These are phyloP conservation scores for Nannochloropsis oceanica DNA, from an alignment of 108 stramenopile species.

Conservation along the genomic window DNA sequence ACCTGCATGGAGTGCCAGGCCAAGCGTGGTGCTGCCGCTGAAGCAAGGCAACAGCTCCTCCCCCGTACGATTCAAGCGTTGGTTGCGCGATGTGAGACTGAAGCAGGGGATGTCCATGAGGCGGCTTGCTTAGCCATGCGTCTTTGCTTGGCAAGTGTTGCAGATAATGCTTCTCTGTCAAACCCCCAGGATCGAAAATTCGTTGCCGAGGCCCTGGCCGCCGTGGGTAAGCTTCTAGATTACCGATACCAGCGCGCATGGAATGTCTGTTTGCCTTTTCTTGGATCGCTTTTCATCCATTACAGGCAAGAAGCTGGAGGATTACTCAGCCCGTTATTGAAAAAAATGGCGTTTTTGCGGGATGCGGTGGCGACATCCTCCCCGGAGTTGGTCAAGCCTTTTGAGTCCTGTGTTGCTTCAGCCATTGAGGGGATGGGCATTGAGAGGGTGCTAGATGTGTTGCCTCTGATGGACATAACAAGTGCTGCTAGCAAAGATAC, in stretches of 20 bases:
- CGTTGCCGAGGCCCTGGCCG: neutral
- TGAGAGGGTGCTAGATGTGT: slow-evolving; percentile 8
- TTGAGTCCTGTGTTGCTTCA: neutral
- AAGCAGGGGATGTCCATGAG: slow-evolving; percentile 11
- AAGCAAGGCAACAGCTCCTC: neutral
- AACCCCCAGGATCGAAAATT: neutral
- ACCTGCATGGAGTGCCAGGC: neutral
- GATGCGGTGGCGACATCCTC: neutral
- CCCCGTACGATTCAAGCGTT: slow-evolving; percentile 10
- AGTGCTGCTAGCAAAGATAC: neutral
- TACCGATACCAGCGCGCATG: slow-evolving; percentile 22
- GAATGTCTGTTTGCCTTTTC: slow-evolving; percentile 15
- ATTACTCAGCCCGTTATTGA: neutral
- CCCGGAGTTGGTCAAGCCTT: neutral
- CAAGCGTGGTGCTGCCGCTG: neutral
- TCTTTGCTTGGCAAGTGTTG: neutral
- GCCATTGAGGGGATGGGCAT: slow-evolving; percentile 28
- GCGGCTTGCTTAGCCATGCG: slow-evolving; percentile 13
- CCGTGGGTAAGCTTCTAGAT: neutral
- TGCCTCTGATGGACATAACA: slow-evolving; percentile 14
- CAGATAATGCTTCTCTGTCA: neutral
- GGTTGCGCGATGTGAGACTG: slow-evolving; percentile 13
- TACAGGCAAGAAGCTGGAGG: neutral
- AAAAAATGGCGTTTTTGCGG: neutral
- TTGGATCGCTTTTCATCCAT: slow-evolving; percentile 28